Conservation (phyloP, 805 yeast species). For the Tetrapisispora pingtungensis region DNA sequence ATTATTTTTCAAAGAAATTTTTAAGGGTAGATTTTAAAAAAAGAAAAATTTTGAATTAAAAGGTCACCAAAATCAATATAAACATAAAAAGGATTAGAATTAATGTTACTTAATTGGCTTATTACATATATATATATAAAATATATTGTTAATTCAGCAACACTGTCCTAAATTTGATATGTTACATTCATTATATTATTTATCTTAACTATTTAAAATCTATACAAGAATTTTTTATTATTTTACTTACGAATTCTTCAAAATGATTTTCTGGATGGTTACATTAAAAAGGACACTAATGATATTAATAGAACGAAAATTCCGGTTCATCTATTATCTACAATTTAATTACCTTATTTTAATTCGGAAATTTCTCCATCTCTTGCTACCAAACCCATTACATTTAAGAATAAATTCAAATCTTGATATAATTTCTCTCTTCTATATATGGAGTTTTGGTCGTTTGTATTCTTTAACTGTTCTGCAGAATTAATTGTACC, state of each 20-base stretch:
- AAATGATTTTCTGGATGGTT: too few relatives aligned
- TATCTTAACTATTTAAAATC: neutral
- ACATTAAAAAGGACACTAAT: too few relatives aligned
- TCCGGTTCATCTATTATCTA: neutral
- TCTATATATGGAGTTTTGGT: slow-evolving; percentile 33
- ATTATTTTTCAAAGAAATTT: too few relatives aligned
- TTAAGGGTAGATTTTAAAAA: too few relatives aligned
- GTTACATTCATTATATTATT: slow-evolving; percentile 1
- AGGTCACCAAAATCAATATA: too few relatives aligned
- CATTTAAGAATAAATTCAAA: slow-evolving; percentile 85
- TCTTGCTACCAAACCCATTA: slow-evolving; percentile 90
- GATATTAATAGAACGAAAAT: too few relatives aligned
- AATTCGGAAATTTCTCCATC: slow-evolving; percentile 82
- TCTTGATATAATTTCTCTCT: slow-evolving; percentile 60
- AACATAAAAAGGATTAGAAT: too few relatives aligned
- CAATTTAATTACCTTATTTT: slow-evolving; percentile 19
- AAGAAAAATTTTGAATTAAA: too few relatives aligned
- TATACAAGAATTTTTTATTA: neutral
- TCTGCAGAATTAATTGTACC: slow-evolving; percentile 77
- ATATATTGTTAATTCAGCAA: too few relatives aligned
- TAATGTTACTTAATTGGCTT: too few relatives aligned
- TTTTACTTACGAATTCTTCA: neutral
- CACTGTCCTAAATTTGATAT: neutral
- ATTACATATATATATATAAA: too few relatives aligned
- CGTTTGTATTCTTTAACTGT: slow-evolving; percentile 27